Conservation (phyloP, 1,284 basidiomycete genomes). For the Xerocomus nothofagi region DNA sequence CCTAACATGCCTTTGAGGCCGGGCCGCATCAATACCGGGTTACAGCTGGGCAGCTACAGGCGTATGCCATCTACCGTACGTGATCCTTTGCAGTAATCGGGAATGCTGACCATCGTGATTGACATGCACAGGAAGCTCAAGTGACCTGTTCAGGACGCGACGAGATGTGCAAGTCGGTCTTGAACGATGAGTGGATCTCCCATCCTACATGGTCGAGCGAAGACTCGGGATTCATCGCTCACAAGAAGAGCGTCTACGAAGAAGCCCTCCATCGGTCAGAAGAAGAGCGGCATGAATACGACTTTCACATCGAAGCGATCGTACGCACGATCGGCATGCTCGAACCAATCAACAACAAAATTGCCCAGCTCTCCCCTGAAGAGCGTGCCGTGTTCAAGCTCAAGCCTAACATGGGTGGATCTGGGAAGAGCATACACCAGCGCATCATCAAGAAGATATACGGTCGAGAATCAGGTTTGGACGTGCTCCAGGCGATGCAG, state of each 20-base stretch:
- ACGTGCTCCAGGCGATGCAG: slow-evolving; percentile 90
- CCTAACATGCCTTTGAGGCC: slow-evolving; percentile 45
- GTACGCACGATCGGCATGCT: slow-evolving; percentile 88
- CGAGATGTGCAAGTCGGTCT: slow-evolving; percentile 93
- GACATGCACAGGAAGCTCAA: slow-evolving; percentile 67
- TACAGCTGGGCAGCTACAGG: slow-evolving; percentile 85
- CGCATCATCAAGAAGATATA: slow-evolving; percentile 98
- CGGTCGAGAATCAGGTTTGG: slow-evolving; percentile 82
- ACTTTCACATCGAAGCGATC: slow-evolving; percentile 99
- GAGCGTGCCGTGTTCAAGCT: slow-evolving; percentile 86
- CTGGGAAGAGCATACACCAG: slow-evolving; percentile 91
- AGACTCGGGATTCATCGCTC: slow-evolving; percentile 86
- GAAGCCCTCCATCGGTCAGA: slow-evolving; percentile 97
- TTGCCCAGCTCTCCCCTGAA: slow-evolving; percentile 77
- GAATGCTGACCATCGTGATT: slow-evolving; percentile 12
- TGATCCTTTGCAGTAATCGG: slow-evolving; percentile 8
- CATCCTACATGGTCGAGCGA: slow-evolving; percentile 96
- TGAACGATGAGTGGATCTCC: slow-evolving; percentile 97
- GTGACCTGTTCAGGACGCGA: slow-evolving; percentile 93
- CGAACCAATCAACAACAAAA: slow-evolving; percentile 91
- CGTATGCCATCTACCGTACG: slow-evolving; percentile 77
- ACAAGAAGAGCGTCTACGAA: slow-evolving; percentile 95
- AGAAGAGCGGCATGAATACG: slow-evolving; percentile 98
- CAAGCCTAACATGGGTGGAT: slow-evolving; percentile 88
- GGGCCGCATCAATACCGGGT: slow-evolving; percentile 57